phyloP scores from a whole-genome alignment of 73 alveolate genomes.

The Paramecium primaurelia region DNA sequence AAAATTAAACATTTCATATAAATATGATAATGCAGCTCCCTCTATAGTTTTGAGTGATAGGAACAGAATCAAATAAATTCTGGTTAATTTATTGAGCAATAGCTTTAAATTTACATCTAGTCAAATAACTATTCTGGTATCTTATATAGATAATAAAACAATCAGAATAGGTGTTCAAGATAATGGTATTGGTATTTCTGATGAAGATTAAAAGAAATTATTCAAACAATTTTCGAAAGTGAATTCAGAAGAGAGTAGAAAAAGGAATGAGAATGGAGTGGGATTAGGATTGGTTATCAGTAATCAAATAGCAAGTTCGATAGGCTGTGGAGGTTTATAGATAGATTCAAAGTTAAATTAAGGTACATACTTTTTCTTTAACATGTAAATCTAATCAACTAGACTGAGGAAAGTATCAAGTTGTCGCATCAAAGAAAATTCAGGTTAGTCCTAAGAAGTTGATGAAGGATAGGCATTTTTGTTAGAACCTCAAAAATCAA shows the following conservation, averaged over 20 bases:
- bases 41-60: conserved; percentile 17
- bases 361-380: neutral
- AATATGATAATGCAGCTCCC: neutral
- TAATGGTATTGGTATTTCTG: conserved; percentile 67
- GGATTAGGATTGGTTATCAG: conserved; percentile 71
- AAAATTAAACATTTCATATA: neutral
- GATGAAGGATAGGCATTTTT: neutral
- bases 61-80: conserved; percentile 58
- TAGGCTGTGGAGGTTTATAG: conserved; percentile 19
- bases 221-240: conserved; percentile 64
- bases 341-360: neutral
- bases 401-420: neutral
- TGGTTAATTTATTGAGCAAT: conserved; percentile 63
- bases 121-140: conserved; percentile 41
- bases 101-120: conserved; percentile 61
- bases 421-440: neutral
- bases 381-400: neutral
- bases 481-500: neutral
- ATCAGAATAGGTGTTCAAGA: conserved; percentile 57
- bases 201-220: conserved; percentile 49
- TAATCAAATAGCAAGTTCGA: conserved; percentile 24
- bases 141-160: neutral
- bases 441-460: neutral
- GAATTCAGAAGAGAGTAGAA: neutral
- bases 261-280: conserved; percentile 56